phyloP scores from a whole-genome alignment of 2,329 filamentous ascomycete genomes.

The Diplodia corticola region DNA sequence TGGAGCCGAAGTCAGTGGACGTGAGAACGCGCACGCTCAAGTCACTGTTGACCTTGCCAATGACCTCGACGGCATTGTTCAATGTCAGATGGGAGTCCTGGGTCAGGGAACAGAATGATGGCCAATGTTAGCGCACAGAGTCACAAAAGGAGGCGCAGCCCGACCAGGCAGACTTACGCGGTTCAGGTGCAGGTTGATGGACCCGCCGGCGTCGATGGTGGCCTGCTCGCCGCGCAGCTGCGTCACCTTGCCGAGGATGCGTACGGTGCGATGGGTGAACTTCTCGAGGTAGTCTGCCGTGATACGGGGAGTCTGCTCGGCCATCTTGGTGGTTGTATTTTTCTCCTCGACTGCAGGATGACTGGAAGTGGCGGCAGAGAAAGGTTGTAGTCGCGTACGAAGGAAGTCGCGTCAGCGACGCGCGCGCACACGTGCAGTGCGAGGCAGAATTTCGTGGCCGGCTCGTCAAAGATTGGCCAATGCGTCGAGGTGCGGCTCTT shows the following conservation, averaged over 20 bases:
- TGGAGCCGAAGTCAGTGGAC: constrained; percentile 67
- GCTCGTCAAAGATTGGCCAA: neutral
- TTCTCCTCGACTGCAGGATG: too few relatives aligned
- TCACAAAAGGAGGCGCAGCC: neutral
- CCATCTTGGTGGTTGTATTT: constrained; percentile 52
- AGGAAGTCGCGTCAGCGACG: neutral
- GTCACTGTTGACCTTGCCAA: constrained; percentile 77
- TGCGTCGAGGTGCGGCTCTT: neutral
- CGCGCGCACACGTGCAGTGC: constrained; percentile 10
- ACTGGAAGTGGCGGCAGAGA: neutral
- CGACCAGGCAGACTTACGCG: constrained; percentile 53
- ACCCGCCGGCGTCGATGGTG: constrained; percentile 75
- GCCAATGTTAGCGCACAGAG: neutral
- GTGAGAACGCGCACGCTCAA: constrained; percentile 69
- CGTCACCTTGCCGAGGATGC: constrained; percentile 80
- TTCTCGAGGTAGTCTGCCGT: constrained; percentile 75
- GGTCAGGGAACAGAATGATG: neutral
- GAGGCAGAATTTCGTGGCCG: neutral
- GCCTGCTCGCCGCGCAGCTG: constrained; percentile 80
- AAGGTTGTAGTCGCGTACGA: neutral
- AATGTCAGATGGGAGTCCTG: constrained; percentile 71
- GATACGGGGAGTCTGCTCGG: constrained; percentile 76
- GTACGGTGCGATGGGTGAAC: constrained; percentile 72
- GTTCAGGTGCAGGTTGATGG: constrained; percentile 72
- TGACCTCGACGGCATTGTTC: constrained; percentile 72